Evolutionary conservation across 805 yeast species (phyloP), one percentile per base, ranked within the genome.

Genomic region (Candida ortonii): DNA sequence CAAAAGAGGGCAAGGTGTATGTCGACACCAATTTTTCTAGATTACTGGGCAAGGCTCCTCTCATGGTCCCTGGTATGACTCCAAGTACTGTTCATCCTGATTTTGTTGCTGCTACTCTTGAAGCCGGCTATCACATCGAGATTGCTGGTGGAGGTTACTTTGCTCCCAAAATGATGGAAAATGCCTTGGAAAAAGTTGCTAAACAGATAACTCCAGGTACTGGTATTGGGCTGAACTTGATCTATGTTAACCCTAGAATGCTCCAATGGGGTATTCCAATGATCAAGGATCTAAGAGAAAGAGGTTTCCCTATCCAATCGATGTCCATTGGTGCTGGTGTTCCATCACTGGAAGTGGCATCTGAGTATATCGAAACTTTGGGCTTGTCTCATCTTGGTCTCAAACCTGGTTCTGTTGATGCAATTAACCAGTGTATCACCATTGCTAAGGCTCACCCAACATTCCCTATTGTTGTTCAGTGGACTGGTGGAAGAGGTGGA

Each of bases 401-500:
- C 71, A 93, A 93, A 69, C 99, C 99, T 43, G 99, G 99, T 59
- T 87, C 97, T 16, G 74, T 88, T 37, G 98, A 93, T 51, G 83
- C 97, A 27, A 87, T 93, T 55, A 71, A 79, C 47, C 90, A 84
- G 62, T 85, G 80, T 49, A 80, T 93, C 52, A 67, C 82, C 43
- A 93, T 93, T 58, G 98, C 99, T 36, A 86, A 84, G 59, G 89
- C 95, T 31, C 95, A 89, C 67, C 98, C 98, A 49, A 68, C 63
- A 45, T 93, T 93, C 89, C 99, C 98, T 46, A 87, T 93, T 56
- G 90, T 93, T 36, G 69, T 93, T 53, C 98, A 93, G 72, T 93
- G 99, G 99, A 93, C 99, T 41, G 98, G 97, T 76, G 99, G 99
- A 65, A 89, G 99, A 76, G 99, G 97, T 70, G 99, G 99, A 76